Conservation (phyloP, 2,329 filamentous ascomycete genomes). For the Thelonectria rubi region DNA sequence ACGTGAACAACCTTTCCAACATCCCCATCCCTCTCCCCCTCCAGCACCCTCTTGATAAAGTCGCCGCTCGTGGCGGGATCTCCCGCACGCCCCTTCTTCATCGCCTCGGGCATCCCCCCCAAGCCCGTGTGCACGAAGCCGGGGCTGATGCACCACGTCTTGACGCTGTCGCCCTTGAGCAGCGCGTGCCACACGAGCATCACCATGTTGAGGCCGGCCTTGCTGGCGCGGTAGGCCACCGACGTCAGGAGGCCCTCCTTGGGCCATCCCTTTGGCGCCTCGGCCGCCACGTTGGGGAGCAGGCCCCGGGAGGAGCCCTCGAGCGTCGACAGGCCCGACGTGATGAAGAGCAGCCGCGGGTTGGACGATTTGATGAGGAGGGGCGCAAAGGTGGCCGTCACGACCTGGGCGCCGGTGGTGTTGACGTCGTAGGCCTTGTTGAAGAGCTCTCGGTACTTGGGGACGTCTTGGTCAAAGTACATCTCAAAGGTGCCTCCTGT, state of each 20-base stretch:
- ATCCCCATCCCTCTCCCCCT: conserved; percentile 12
- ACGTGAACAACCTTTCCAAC: conserved; percentile 44
- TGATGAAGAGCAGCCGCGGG: conserved; percentile 60
- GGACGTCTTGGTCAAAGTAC: conserved; percentile 37
- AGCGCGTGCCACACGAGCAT: conserved; percentile 17
- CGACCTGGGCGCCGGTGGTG: conserved; percentile 55
- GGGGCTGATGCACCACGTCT: conserved; percentile 10
- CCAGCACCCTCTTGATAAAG: conserved; percentile 8
- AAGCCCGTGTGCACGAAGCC: conserved; percentile 12
- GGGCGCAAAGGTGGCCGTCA: conserved; percentile 53
- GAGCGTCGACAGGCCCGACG: conserved; percentile 41
- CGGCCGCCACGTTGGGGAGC: neutral
- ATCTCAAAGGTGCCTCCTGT: conserved; percentile 56
- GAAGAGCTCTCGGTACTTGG: conserved; percentile 51
- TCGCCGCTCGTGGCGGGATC: conserved; percentile 9
- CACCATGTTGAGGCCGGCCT: conserved; percentile 15
- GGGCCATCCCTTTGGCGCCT: neutral
- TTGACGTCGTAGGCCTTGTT: conserved; percentile 61
- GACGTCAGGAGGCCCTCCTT: neutral
- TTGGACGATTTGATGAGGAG: conserved; percentile 54
- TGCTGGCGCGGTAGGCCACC: conserved; percentile 2
- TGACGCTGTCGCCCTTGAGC: conserved; percentile 14
- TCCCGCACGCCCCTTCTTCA: conserved; percentile 5
- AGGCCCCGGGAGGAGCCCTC: neutral
- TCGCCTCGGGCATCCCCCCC: neutral